Base-by-base conservation (phyloP, 2,329 filamentous ascomycete genomes). In the Ascomycota sp. region DNA sequence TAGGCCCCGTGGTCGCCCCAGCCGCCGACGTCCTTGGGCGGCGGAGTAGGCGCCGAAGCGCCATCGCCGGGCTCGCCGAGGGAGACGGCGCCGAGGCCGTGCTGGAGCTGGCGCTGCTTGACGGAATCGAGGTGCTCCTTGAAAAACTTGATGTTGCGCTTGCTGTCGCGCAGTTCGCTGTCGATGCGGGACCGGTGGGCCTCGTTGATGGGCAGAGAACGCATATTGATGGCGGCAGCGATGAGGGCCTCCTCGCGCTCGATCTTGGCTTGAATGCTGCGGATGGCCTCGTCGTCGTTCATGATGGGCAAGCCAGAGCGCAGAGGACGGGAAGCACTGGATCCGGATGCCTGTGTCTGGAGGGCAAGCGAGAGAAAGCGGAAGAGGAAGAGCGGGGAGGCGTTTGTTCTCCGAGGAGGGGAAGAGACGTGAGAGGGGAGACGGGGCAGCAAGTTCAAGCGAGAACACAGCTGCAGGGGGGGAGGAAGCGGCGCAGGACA, bases 241-340 rank as follows among this genome's bases (percentile, higher is more conserved):
- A 98, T 89, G 48, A 95, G 74, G 45, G 77, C 79, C 65, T 85
- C 86, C 59, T 98, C 89, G 52, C 86, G 75, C 64, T 94, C 82
- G 56, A 98, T 95, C 76, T 98, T 95, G 62, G 75, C 78, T 59
- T 78, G 73, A 59, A 98, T 83, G 54, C 82, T 78, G 56, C 72
- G 72, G 56, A 73, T 63, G 41, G 65, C 61, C 44, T 73, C 65
- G 38, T 73, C 66, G 48, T 73, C 67, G 50, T 64, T 68, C 64
- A 73, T 74, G 51, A 50, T 59, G 56, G 53, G 51, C 47, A 48
- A 40, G n/a, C n/a, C n/a, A n/a, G n/a, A n/a, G n/a, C n/a, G n/a
- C n/a, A n/a, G n/a, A n/a, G n/a, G n/a, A n/a, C n/a, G n/a, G n/a
- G n/a, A n/a, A n/a, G n/a, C n/a, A n/a, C n/a, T n/a, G n/a, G n/a